These are phyloP conservation scores for Phaffomyces thermotolerans DNA, from an alignment of 805 yeast species.

Conservation along the genomic window DNA sequence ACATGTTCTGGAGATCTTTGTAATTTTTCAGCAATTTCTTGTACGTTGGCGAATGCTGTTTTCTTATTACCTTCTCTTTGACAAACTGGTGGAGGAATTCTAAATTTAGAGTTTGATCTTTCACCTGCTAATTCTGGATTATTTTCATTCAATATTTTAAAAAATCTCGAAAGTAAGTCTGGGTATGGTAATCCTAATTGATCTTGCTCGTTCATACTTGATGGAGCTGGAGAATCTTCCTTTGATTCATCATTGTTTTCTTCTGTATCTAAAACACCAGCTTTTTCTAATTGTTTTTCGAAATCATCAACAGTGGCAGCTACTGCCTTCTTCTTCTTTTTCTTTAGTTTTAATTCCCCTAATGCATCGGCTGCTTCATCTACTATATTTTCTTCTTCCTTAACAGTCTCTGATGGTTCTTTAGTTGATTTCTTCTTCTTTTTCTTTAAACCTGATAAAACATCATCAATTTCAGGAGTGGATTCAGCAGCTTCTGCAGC, in stretches of 20 bases:
- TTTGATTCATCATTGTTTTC: conserved; percentile 12
- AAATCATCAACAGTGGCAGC: conserved; percentile 62
- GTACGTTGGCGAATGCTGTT: conserved; percentile 93
- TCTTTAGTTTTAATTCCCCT: conserved; percentile 68
- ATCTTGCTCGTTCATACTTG: conserved; percentile 22
- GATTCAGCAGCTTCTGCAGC: conserved; percentile 31
- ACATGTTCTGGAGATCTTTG: conserved; percentile 97
- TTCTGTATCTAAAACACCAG: conserved; percentile 57
- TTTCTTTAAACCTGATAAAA: conserved; percentile 73
- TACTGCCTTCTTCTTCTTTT: conserved; percentile 77
- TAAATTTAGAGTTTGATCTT: conserved; percentile 82
- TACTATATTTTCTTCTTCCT: conserved; percentile 27
- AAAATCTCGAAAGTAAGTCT: conserved; percentile 75
- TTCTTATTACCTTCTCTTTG: conserved; percentile 96
- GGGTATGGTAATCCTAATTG: conserved; percentile 67
- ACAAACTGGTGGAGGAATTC: conserved; percentile 96
- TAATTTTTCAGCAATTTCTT: conserved; percentile 86
- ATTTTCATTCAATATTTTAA: conserved; percentile 76
- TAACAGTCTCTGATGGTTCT: conserved; percentile 21
- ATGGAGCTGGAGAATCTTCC: conserved; percentile 21
- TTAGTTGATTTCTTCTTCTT: conserved; percentile 67
- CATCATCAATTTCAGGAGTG: conserved; percentile 48
- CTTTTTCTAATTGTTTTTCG: conserved; percentile 82
- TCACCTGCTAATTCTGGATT: conserved; percentile 99
- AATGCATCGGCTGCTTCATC: conserved; percentile 52